Base-by-base conservation (phyloP, 225 moss, liverwort and hornwort genomes). In the Pseudisothecium myosuroides region DNA sequence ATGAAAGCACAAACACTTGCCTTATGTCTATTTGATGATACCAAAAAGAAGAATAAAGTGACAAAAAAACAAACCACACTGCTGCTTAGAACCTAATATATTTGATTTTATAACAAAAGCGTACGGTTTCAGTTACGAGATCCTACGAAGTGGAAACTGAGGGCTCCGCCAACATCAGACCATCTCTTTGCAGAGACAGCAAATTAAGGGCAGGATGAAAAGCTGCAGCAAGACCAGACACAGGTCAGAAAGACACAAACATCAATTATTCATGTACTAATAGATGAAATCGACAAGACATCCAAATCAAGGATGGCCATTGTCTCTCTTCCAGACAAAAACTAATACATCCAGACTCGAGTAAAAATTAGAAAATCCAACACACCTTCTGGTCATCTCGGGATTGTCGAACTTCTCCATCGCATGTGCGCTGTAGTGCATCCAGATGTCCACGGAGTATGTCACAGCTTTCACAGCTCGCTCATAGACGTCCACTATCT, bases 171-270 rank as follows among this genome's bases (percentile, higher is more conserved):
- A 99, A 96, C 93, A 94, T 96, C 89, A 96, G 95, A 96, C 95
- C 96, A 93, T 99, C 98, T 96, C 96, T 99, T 96, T 93, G 93
- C 93, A 99, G 96, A 92, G 94, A 98, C 95, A 92, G 94, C 94
- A 95, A 96, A 96, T 96, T 94, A 92, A 93, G 91, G 93, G 95
- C 94, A 98, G 89, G 94, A 95, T 96, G 96, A 91, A 95, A 97
- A 97, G 98, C 96, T 99, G 97, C 97, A 99, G 96, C 95, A 99
- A 97, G 97, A 95, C 93, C 96, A 99, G 94, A 94, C 96, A 96
- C 95, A 92, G 95, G 96, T 99, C 94, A 99, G 96, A 97, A 97
- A 94, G 92, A 95, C 95, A 95, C 93, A 94, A 90, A 96, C 94
- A 96, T 89, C 92, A 92, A 80, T 92, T 92, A 91, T 92, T 94